These are phyloP conservation scores for Entomortierella chlamydospora DNA, from an alignment of 192 early-diverging fungal species.

Conservation along the genomic window DNA sequence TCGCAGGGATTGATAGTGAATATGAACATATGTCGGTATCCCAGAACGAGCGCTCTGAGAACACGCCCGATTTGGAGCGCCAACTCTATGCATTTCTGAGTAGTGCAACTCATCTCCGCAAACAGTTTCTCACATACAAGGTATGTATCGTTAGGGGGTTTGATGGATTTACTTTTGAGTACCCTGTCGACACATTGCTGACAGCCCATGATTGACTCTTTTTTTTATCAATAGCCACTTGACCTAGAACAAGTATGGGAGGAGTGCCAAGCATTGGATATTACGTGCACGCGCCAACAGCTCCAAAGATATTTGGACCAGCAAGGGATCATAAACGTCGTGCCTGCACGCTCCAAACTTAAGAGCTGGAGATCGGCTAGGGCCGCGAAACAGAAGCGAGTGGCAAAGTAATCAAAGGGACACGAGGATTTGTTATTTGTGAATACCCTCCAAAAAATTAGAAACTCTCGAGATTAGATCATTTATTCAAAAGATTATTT, in stretches of 20 bases:
- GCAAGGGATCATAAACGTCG: constrained; percentile 35
- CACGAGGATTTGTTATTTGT: too few species aligned
- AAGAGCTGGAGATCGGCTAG: constrained; percentile 36
- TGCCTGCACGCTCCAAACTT: constrained; percentile 31
- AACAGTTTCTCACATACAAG: constrained; percentile 36
- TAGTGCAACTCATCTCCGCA: constrained; percentile 17
- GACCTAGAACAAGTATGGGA: constrained; percentile 40
- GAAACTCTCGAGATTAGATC: too few species aligned
- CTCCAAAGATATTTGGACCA: constrained; percentile 31
- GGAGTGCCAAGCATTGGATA: constrained; percentile 23
- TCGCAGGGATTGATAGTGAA: background rate
- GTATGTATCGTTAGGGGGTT: constrained; percentile 14
- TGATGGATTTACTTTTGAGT: background rate
- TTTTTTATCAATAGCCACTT: constrained; percentile 25
- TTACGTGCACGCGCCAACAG: constrained; percentile 34
- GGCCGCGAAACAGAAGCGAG: constrained; percentile 21
- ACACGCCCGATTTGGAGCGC: constrained; percentile 12
- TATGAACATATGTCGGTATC: background rate
- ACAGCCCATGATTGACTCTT: too few species aligned
- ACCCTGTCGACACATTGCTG: too few species aligned
- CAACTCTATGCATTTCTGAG: constrained; percentile 30
- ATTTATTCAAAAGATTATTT: too few species aligned
- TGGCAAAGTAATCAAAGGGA: background rate
- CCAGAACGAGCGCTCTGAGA: background rate
- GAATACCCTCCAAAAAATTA: too few species aligned